Evolutionary conservation across 108 stramenopile species (phyloP), one percentile per base, ranked within the genome.

Genomic region (Nannochloropsis salina): DNA sequence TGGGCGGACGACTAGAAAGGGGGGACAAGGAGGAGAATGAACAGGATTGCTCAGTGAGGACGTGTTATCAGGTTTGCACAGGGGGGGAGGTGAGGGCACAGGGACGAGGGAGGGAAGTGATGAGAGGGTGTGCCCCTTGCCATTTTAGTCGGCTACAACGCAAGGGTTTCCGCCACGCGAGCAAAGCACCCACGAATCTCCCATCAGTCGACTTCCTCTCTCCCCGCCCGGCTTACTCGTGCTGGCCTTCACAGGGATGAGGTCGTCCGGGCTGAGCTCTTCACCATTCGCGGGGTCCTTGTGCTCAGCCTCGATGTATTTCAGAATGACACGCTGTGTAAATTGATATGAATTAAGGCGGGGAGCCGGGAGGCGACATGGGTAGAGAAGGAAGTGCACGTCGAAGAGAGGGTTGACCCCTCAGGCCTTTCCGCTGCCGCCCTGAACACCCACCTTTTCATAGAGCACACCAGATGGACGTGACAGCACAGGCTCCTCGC

Each of bases 241-340:
- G 44, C 86, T 86, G 20, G 85, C 42, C 21, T 84, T 61, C 41
- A 90, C 86, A 6, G 88, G 85, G 84, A 90, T 80, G 9, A 90
- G 43, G 85, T 90, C 90, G 20, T 89, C 89, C 42, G 81, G 45
- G 11, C 45, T 40, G 10, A 90, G 80, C 45, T 87, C 87, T 84
- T 89, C 90, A 4, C 90, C 90, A 6, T 89, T 90, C 9, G 86
- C 87, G 42, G 90, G 90, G 45, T 89, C 89, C 86, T 84, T 90
- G 18, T 89, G 86, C 85, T 90, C 89, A 2, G 89, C 87, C 15
- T 90, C 85, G 42, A 90, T 89, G 81, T 87, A 87, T 44, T 90
- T 90, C 15, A 81, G 42, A 82, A 89, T 88, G 42, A 90, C 82
- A 9, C 87, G 90, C 85, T 87, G 86, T 44, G 88, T 89, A 44